Conservation (phyloP, 2,329 filamentous ascomycete species). For the Hypoxylon sp. region DNA sequence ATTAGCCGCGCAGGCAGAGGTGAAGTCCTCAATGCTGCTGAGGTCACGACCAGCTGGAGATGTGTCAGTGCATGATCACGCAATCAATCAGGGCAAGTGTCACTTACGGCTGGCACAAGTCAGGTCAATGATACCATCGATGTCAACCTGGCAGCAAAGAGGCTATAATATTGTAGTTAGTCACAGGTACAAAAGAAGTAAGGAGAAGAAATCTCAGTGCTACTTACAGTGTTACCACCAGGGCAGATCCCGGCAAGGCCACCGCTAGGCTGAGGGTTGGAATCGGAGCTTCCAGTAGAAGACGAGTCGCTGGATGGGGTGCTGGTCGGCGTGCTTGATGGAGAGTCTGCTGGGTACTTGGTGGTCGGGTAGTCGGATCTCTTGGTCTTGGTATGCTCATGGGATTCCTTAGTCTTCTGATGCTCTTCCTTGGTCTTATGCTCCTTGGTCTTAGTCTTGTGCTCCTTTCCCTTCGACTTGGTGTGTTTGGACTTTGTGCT, state of each 20-base stretch:
- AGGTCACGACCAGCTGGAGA: slow-evolving; percentile 24
- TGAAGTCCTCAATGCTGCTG: slow-evolving; percentile 31
- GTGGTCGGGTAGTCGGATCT: slow-evolving; percentile 24
- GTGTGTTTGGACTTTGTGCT: slow-evolving; percentile 23
- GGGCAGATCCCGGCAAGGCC: slow-evolving; percentile 32
- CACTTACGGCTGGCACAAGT: slow-evolving; percentile 40
- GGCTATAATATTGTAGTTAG: slow-evolving; percentile 23
- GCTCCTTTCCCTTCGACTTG: neutral
- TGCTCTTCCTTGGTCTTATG: slow-evolving; percentile 11
- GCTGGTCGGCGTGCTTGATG: slow-evolving; percentile 5
- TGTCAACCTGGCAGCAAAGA: slow-evolving; percentile 42
- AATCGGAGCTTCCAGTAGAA: neutral
- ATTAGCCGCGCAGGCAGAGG: slow-evolving; percentile 9
- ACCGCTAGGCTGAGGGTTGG: neutral
- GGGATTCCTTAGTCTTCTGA: slow-evolving; percentile 16
- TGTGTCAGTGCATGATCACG: slow-evolving; percentile 13
- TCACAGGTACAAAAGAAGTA: neutral
- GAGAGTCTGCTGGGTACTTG: slow-evolving; percentile 13
- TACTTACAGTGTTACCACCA: slow-evolving; percentile 15
- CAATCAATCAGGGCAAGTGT: neutral
- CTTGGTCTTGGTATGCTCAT: slow-evolving; percentile 23
- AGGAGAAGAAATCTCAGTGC: neutral
- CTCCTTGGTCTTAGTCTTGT: slow-evolving; percentile 17
- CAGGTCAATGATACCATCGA: slow-evolving; percentile 36
- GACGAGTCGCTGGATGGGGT: neutral